phyloP scores from a whole-genome alignment of 352 stramenopile species.

The Paralagenidium karlingii region DNA sequence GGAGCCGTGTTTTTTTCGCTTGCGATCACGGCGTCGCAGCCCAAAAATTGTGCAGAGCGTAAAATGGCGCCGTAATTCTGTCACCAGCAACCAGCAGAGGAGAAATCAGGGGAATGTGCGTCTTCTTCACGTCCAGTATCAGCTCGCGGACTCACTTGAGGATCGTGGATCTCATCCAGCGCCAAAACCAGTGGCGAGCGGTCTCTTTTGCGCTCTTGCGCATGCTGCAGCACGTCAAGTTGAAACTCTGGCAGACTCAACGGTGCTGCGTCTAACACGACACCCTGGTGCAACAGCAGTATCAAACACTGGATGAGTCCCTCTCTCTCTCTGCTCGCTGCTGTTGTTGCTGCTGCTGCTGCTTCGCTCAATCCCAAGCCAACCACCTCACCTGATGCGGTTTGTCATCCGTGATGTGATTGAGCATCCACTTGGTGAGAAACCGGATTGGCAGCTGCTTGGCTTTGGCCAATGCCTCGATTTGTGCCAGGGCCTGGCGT shows the following conservation, averaged over 20 bases:
- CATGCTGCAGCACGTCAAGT: conserved; percentile 2
- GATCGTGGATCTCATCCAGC: conserved; percentile 69
- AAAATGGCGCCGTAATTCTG: conserved; percentile 71
- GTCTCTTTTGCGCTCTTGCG: neutral
- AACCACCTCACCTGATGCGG: conserved; percentile 68
- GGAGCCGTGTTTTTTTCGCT: conserved; percentile 63
- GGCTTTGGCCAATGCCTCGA: conserved; percentile 22
- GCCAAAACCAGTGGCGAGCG: conserved; percentile 47
- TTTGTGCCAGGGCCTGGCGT: conserved; percentile 19
- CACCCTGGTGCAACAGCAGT: too few relatives aligned
- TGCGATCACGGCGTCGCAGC: conserved; percentile 43
- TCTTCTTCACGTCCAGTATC: too few relatives aligned
- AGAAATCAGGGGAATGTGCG: too few relatives aligned
- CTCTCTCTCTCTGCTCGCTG: neutral
- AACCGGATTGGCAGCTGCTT: conserved; percentile 3
- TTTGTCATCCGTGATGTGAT: conserved; percentile 71
- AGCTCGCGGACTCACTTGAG: conserved; percentile 30
- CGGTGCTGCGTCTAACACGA: conserved; percentile 55
- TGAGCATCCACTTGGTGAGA: conserved; percentile 72
- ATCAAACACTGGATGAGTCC: neutral
- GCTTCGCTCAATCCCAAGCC: too few relatives aligned
- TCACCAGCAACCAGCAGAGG: neutral
- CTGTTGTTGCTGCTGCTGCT: too few relatives aligned
- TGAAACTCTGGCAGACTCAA: conserved; percentile 44
- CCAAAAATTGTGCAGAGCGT: conserved; percentile 65